phyloP scores from a whole-genome alignment of 192 early-diverging fungal species.

The Coemansia sp. region DNA sequence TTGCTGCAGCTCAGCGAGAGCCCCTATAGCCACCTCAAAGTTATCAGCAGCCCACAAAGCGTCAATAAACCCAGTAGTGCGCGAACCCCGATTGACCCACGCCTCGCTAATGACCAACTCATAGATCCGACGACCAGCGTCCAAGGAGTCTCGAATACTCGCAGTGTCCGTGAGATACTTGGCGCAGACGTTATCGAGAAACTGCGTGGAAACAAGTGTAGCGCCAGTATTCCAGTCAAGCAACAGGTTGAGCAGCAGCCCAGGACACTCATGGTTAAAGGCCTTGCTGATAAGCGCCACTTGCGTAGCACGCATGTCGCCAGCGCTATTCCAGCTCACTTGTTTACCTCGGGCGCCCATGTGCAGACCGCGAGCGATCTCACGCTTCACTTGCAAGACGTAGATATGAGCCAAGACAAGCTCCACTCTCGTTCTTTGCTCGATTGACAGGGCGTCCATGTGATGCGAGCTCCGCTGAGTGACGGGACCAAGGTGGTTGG shows the following conservation, averaged over 20 bases:
- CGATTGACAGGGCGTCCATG: not conserved
- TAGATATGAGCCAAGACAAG: slow-evolving; percentile 22
- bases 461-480: not conserved
- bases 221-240: slow-evolving; percentile 18
- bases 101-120: not conserved
- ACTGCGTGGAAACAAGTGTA: not conserved
- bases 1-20: not conserved
- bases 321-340: not conserved
- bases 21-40: not conserved
- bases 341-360: not conserved
- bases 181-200: slow-evolving; percentile 3
- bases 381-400: slow-evolving; percentile 8
- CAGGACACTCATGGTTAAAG: slow-evolving; percentile 5
- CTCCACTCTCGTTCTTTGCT: slow-evolving; percentile 6
- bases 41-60: slow-evolving; percentile 22
- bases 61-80: slow-evolving; percentile 12
- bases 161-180: not conserved
- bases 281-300: slow-evolving; percentile 20
- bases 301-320: slow-evolving; percentile 2
- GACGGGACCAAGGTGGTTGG: not conserved
- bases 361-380: slow-evolving; percentile 23
- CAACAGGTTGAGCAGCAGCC: slow-evolving; percentile 29
- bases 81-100: not conserved
- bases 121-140: slow-evolving; percentile 3
- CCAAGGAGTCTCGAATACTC: not conserved